Percentiles rank a stretch among this genome's conserved stretches.
Evolutionary conservation across 2,329 filamentous ascomycete genomes (phyloP).

Genomic region (Zopfia rhizophila): DNA sequence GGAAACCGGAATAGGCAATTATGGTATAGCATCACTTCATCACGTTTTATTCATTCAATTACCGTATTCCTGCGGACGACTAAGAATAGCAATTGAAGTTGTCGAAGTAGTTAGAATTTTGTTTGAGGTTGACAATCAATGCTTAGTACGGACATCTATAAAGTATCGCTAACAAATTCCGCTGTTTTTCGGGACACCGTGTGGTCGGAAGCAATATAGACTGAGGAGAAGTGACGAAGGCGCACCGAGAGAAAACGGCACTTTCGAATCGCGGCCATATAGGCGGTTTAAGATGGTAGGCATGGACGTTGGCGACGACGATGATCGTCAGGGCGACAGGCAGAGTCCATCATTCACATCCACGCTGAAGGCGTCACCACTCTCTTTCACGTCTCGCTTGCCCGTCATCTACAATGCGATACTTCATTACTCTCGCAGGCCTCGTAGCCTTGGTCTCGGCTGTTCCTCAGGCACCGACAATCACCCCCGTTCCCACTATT

Average conservation of each 20-base stretch:
- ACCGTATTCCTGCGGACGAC: conserved; percentile 9
- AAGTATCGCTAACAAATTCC: conserved; percentile 18
- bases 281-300: too few relatives aligned
- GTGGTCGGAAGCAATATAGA: not conserved
- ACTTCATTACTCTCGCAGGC: conserved; percentile 14
- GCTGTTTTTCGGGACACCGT: conserved; percentile 23
- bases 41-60: conserved; percentile 17
- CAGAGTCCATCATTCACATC: too few relatives aligned
- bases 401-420: conserved; percentile 24
- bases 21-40: conserved; percentile 29
- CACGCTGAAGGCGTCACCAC: too few relatives aligned
- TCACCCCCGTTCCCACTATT: conserved; percentile 22
- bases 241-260: too few relatives aligned
- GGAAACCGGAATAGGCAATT: conserved; percentile 22
- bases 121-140: conserved; percentile 24
- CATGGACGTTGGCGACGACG: too few relatives aligned
- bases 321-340: too few relatives aligned
- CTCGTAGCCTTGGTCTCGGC: conserved; percentile 14
- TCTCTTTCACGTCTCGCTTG: conserved; percentile 6
- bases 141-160: not conserved
- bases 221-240: too few relatives aligned
- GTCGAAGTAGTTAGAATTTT: not conserved
- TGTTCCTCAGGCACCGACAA: conserved; percentile 16
- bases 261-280: too few relatives aligned
- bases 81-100: conserved; percentile 24